phyloP scores from a whole-genome alignment of 768 basidiomycete species.

The Leucosporidium yakuticum region DNA sequence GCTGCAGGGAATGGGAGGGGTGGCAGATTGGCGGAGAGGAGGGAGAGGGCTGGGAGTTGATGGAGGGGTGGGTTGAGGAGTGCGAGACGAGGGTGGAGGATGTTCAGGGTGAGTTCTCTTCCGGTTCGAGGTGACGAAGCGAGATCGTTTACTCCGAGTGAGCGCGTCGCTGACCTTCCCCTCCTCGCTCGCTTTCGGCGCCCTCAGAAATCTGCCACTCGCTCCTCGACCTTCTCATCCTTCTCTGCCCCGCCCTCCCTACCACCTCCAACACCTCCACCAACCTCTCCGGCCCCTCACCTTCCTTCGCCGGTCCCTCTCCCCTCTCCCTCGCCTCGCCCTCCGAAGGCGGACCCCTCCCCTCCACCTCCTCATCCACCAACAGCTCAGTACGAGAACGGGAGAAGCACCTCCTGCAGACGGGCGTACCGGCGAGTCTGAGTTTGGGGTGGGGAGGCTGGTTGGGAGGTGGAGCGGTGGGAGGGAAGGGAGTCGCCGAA shows the following conservation, averaged over 20 bases:
- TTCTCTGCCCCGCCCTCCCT: conserved; percentile 23
- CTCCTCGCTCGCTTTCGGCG: neutral
- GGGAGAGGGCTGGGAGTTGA: neutral
- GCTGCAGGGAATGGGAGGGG: neutral
- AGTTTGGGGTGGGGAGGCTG: no score
- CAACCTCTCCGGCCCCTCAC: neutral
- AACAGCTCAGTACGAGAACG: no score
- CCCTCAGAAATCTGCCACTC: conserved; percentile 27
- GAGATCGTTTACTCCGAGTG: neutral
- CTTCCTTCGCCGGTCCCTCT: neutral
- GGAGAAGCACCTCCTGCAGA: no score
- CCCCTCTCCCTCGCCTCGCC: conserved; percentile 12
- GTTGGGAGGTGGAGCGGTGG: no score
- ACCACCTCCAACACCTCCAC: neutral
- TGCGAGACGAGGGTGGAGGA: conserved; percentile 3
- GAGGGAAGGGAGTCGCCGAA: no score
- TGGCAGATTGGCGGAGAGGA: neutral
- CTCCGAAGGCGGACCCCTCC: neutral
- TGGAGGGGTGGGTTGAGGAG: neutral
- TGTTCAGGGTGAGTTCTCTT: no score
- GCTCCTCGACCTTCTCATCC: conserved; percentile 27
- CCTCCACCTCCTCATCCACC: no score
- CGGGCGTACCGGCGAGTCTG: no score
- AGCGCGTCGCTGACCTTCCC: neutral
- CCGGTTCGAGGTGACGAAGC: neutral